phyloP scores from a whole-genome alignment of 495 filamentous ascomycete genomes.

The Xylaria scruposa region DNA sequence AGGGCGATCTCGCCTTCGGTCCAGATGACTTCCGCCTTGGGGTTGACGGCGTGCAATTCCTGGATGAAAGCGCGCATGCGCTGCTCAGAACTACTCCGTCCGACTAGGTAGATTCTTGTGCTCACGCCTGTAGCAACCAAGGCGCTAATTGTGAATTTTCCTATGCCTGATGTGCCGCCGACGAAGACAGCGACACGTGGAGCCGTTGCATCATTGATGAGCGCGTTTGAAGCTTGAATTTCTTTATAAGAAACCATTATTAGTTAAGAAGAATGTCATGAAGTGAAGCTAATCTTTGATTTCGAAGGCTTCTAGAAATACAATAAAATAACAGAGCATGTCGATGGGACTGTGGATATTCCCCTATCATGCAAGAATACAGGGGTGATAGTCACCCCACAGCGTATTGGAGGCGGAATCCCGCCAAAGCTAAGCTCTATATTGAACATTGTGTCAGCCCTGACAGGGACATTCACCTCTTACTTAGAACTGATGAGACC shows the following conservation, averaged over 20 bases:
- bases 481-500: too few species aligned
- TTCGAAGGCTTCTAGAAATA: not conserved
- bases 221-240: conserved; percentile 47
- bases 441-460: too few species aligned
- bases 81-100: conserved; percentile 41
- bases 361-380: not conserved
- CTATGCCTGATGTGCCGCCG: conserved; percentile 50
- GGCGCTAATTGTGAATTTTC: conserved; percentile 40
- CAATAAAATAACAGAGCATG: not conserved
- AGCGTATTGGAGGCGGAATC: not conserved
- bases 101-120: conserved; percentile 44
- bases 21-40: conserved; percentile 47
- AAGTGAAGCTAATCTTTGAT: not conserved
- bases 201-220: conserved; percentile 43
- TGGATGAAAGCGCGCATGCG: conserved; percentile 37
- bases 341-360: not conserved
- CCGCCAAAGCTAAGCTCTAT: not conserved
- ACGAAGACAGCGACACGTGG: conserved; percentile 47
- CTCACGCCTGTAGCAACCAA: conserved; percentile 36
- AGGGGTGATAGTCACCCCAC: too few species aligned
- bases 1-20: conserved; percentile 46
- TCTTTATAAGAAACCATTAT: conserved; percentile 46
- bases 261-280: not conserved
- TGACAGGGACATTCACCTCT: too few species aligned
- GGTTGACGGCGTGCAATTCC: conserved; percentile 42